phyloP scores from a whole-genome alignment of 225 moss, liverwort and hornwort genomes.

The Bryoerythrophyllum caledonicum region DNA sequence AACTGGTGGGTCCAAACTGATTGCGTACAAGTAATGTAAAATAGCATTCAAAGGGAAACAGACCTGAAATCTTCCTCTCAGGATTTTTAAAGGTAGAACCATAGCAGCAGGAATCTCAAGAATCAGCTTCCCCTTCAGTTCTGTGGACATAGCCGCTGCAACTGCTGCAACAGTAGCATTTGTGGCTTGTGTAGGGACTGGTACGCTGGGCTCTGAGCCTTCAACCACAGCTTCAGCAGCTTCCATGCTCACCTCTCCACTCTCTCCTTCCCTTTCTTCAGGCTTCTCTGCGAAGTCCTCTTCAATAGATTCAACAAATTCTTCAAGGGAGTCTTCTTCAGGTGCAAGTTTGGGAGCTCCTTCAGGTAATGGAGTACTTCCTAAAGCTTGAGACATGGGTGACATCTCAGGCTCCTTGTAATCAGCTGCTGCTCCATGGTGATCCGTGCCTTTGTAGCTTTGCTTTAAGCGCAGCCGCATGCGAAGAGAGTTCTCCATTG shows the following conservation, averaged over 20 bases:
- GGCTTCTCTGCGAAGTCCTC: constrained; percentile 47
- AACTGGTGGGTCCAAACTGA: no score
- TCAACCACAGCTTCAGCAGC: constrained; percentile 36
- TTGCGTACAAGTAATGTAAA: background rate
- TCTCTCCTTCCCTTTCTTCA: constrained; percentile 55
- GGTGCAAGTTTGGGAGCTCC: constrained; percentile 83
- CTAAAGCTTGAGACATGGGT: constrained; percentile 34
- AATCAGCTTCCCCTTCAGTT: constrained; percentile 71
- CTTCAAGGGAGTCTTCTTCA: constrained; percentile 64
- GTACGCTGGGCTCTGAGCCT: constrained; percentile 24
- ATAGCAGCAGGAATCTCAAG: constrained; percentile 80
- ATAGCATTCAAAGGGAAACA: constrained; percentile 1
- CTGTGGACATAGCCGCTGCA: constrained; percentile 66
- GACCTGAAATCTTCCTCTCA: constrained; percentile 91
- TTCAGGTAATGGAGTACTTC: constrained; percentile 61
- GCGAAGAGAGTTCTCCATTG: constrained; percentile 81
- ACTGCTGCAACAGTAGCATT: constrained; percentile 71
- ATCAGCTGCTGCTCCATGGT: constrained; percentile 86
- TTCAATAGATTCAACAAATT: constrained; percentile 53
- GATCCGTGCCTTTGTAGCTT: constrained; percentile 84
- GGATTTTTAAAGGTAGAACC: constrained; percentile 66
- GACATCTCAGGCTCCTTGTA: constrained; percentile 54
- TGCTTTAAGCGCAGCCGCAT: constrained; percentile 87
- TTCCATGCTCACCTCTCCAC: constrained; percentile 40
- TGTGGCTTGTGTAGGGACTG: constrained; percentile 35